Evolutionary conservation across 2,329 filamentous ascomycete species (phyloP).

Genomic region (Trichoderma breve): DNA sequence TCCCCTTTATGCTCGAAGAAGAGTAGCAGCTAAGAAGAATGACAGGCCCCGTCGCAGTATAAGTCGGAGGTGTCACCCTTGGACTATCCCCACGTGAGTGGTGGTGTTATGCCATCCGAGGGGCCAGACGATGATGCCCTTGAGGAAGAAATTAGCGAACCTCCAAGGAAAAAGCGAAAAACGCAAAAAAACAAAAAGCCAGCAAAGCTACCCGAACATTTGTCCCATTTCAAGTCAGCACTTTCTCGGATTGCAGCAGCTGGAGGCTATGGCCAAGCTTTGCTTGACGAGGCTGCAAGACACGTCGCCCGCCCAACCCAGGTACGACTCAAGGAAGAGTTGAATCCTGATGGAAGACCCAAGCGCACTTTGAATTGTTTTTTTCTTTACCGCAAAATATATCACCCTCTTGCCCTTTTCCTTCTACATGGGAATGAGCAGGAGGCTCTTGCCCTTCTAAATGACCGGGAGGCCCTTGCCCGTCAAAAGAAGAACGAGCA

Average conservation of each 20-base stretch:
- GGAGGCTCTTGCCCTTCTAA: slow-evolving; percentile 50
- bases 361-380: slow-evolving; percentile 97
- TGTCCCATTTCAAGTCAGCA: rapidly evolving
- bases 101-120: neutral
- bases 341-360: slow-evolving; percentile 59
- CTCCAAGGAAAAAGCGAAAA: slow-evolving; percentile 14
- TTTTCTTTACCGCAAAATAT: slow-evolving; percentile 94
- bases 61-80: neutral
- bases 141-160: neutral
- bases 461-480: no score
- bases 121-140: neutral
- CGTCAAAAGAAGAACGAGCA: slow-evolving; percentile 71
- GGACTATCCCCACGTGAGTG: neutral
- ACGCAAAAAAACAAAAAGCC: slow-evolving; percentile 25
- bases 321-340: neutral
- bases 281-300: no score
- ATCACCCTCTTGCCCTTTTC: slow-evolving; percentile 47
- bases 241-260: neutral
- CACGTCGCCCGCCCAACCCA: neutral
- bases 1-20: neutral
- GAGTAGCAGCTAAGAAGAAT: neutral
- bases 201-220: no score
- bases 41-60: neutral
- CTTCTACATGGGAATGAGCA: slow-evolving; percentile 71
- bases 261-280: no score